Evolutionary conservation across 2,329 filamentous ascomycete genomes (phyloP).

Genomic region (Colletotrichum acutatum): DNA sequence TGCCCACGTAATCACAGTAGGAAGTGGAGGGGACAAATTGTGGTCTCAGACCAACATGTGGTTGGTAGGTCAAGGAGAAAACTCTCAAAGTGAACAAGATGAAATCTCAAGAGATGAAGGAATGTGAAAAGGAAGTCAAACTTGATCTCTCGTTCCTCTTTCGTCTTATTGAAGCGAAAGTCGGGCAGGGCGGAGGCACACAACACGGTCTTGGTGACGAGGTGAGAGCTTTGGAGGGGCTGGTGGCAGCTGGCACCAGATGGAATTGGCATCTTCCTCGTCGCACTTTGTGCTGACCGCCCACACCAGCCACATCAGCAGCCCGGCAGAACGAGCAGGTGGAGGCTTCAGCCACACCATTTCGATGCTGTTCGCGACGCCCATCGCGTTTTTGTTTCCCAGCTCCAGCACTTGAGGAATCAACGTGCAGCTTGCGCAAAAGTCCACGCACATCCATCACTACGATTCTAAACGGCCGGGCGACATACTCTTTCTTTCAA

Average conservation of each 20-base stretch:
- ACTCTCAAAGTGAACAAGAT: not conserved
- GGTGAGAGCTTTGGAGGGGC: not conserved
- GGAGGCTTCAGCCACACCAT: slow-evolving; percentile 10
- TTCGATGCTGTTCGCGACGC: slow-evolving; percentile 33
- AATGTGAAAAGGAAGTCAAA: not conserved
- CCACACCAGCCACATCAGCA: not conserved
- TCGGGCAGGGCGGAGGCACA: too few relatives aligned
- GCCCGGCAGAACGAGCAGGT: slow-evolving; percentile 5
- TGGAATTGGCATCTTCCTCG: not conserved
- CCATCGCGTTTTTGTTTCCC: slow-evolving; percentile 33
- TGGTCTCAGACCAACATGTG: not conserved
- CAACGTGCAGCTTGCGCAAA: not conserved
- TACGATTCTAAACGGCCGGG: too few relatives aligned
- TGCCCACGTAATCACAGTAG: not conserved
- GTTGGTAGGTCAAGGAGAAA: not conserved
- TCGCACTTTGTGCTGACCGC: not conserved
- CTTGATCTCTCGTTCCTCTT: not conserved
- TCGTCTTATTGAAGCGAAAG: not conserved
- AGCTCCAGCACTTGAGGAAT: not conserved
- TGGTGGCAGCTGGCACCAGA: not conserved
- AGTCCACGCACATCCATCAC: not conserved
- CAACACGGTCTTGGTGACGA: too few relatives aligned
- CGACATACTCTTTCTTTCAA: fast-evolving
- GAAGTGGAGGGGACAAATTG: not conserved
- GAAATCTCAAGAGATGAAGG: not conserved